Base-by-base conservation (phyloP, 495 filamentous ascomycete species). In the Pyrenula massariospora region DNA sequence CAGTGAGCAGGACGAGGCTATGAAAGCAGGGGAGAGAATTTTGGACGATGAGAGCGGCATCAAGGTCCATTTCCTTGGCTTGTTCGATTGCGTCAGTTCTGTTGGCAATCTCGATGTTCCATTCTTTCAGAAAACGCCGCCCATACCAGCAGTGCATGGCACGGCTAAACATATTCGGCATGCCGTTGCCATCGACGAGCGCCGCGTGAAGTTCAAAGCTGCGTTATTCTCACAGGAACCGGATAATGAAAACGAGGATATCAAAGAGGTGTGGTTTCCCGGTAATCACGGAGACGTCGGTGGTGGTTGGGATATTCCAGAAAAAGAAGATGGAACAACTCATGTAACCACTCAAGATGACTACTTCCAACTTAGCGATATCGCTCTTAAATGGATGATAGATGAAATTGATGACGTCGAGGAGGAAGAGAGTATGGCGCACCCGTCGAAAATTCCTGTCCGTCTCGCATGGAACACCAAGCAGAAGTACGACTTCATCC, bases 251-350 rank as follows among this genome's bases (percentile, higher is more conserved):
- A 68, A 63, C 21, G 87, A 91, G 59, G 86, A 92, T 61, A 85
- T 93, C 56, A 82, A 88, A 61, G 87, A 91, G 59, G 74, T 91
- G 10, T 93, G 89, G 89, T 94, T 93, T 64, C 77, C 87, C 0
- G 89, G 89, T 47, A 82, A 84, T 31, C 89, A 94, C 62, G 88
- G 80, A 10, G 89, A 94, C 59, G 83, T 94, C 24, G 89, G 89
- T 15, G 89, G 90, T 22, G 89, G 89, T 1, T 95, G 89, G 89
- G 92, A 47, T 87, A 92, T 59, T 57, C 70, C 11, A 73, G 80
- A 53, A 88, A 89, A 59, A 75, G 92, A 61, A 76, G 77, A 36
- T 76, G 80, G 22, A 77, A 89, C 63, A 83, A 82, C 48, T 84
- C 84, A 47, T 79, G 79, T 48, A 73, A 79, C 54, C 74, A 78